These are phyloP conservation scores for Candida dajiaensis DNA, from an alignment of 805 yeast genomes.

Conservation along the genomic window DNA sequence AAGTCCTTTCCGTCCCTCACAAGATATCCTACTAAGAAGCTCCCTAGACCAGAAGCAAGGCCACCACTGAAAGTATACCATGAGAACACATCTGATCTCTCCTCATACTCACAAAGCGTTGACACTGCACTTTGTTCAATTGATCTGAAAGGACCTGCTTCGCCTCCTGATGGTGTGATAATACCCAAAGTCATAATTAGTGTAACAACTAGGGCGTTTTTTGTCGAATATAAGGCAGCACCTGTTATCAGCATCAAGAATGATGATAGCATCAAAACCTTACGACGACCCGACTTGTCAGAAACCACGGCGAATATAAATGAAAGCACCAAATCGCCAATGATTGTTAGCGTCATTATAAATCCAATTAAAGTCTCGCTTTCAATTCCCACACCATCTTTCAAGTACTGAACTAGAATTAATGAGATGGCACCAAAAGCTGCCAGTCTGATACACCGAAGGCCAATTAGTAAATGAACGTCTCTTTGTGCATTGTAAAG, in stretches of 20 bases:
- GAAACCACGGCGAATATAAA: conserved; percentile 40
- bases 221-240: conserved; percentile 28
- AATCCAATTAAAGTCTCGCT: conserved; percentile 40
- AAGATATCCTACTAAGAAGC: conserved; percentile 33
- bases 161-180: conserved; percentile 54
- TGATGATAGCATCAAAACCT: conserved; percentile 34
- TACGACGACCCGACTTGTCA: conserved; percentile 42
- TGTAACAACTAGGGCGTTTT: conserved; percentile 30
- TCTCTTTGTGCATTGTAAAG: conserved; percentile 23
- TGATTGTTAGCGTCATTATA: conserved; percentile 41
- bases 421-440: conserved; percentile 33
- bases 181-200: conserved; percentile 41
- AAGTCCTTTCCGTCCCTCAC: conserved; percentile 13
- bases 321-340: conserved; percentile 48
- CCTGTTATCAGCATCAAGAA: conserved; percentile 39
- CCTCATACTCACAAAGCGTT: conserved; percentile 33
- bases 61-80: conserved; percentile 51
- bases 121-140: conserved; percentile 51
- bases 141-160: conserved; percentile 53
- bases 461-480: conserved; percentile 24
- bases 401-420: conserved; percentile 39
- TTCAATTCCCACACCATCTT: conserved; percentile 29
- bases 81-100: conserved; percentile 49
- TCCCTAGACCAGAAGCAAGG: conserved; percentile 41
- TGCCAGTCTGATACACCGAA: conserved; percentile 27